Percentiles rank a stretch among this genome's conserved stretches.
These are phyloP conservation scores for Euphrasia arctica DNA, from an alignment of 305 asterid genomes.

Conservation along the genomic window DNA sequence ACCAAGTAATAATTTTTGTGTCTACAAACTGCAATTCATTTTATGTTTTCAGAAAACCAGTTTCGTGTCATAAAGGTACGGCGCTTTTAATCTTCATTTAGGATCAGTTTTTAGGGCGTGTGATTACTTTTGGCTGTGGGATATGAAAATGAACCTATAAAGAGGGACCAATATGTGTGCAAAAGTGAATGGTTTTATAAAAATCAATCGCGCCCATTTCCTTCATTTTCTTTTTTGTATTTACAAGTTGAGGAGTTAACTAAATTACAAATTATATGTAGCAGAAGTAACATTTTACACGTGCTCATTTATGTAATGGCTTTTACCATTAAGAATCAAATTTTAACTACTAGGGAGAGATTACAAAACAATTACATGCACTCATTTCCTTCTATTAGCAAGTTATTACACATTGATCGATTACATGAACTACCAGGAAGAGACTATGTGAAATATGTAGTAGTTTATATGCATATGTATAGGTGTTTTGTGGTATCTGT, in stretches of 20 bases:
- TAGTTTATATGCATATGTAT: not conserved
- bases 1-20: no score
- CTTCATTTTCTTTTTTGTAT: not conserved
- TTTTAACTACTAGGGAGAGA: not conserved
- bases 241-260: not conserved
- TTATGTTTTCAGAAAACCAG: no score
- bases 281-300: not conserved
- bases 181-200: not conserved
- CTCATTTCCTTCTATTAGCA: no score
- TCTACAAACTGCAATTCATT: no score
- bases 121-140: not conserved
- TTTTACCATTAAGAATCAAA: not conserved
- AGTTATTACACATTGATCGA: not conserved
- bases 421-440: not conserved
- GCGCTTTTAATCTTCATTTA: not conserved
- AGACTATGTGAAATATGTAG: not conserved
- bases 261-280: not conserved
- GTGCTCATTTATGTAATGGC: not conserved
- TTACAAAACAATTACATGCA: not conserved
- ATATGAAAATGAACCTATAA: not conserved
- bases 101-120: not conserved
- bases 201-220: not conserved
- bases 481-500: not conserved
- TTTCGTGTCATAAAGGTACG: not conserved
- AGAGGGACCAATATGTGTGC: constrained; percentile 1